phyloP scores from a whole-genome alignment of 768 basidiomycete genomes.

The Tephrocybe sp. region DNA sequence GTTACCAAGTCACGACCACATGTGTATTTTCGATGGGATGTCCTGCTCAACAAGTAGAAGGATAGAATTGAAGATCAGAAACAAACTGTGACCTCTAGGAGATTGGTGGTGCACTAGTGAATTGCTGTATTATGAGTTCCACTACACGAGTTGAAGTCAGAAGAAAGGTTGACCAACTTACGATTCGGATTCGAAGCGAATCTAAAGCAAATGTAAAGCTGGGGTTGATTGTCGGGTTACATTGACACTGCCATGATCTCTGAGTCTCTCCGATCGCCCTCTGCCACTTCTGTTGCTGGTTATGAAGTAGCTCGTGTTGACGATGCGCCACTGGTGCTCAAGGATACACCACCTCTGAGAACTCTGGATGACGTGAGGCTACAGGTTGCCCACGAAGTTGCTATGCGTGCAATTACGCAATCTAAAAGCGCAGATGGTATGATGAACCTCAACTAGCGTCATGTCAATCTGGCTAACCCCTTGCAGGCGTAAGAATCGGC shows the following conservation, averaged over 20 bases:
- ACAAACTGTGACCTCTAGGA: too few relatives aligned
- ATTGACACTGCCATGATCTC: slow-evolving; percentile 13
- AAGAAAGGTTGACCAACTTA: too few relatives aligned
- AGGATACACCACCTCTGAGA: slow-evolving; percentile 26
- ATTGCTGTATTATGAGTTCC: too few relatives aligned
- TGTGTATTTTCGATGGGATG: too few relatives aligned
- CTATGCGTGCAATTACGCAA: slow-evolving; percentile 51
- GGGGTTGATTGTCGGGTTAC: slow-evolving; percentile 6
- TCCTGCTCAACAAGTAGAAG: too few relatives aligned
- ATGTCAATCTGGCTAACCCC: too few relatives aligned
- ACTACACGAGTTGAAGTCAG: too few relatives aligned
- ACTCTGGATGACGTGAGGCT: slow-evolving; percentile 62
- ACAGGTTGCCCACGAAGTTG: slow-evolving; percentile 59
- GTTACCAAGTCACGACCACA: too few relatives aligned
- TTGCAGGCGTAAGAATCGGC: slow-evolving; percentile 50
- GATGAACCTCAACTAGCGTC: neutral
- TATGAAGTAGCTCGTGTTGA: neutral
- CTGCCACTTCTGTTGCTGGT: neutral
- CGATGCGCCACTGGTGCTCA: slow-evolving; percentile 1
- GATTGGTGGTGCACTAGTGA: too few relatives aligned
- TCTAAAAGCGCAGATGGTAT: slow-evolving; percentile 49
- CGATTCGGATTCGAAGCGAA: too few relatives aligned
- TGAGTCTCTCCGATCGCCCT: slow-evolving; percentile 10
- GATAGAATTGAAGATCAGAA: too few relatives aligned
- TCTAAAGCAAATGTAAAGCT: too few relatives aligned